Evolutionary conservation across 257 asterid species (phyloP), one percentile per base, ranked within the genome.

Genomic region (Salvia rosmarinus): DNA sequence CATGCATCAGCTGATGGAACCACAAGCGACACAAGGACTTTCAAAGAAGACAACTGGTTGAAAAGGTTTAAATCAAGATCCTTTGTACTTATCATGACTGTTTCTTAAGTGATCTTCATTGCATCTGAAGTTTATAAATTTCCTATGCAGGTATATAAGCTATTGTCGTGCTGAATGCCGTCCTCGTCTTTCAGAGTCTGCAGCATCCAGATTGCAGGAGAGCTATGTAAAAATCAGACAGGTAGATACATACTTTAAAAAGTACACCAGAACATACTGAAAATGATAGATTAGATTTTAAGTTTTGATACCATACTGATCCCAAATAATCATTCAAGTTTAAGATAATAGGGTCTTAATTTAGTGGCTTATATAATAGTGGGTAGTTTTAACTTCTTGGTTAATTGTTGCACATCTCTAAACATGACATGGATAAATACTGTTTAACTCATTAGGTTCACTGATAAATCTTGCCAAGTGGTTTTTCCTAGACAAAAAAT

Each of bases 141-240:
- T 28, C 46, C 12, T 58, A 12, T 80, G 75, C 83, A 95, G 99
- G 90, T 95, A 91, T 64, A 88, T 95, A 82, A 91, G 91, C 71
- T 95, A 95, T 52, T 89, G 98, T 77, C 90, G 96, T 67, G 83
- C 89, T 30, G 85, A 72, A 64, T 89, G 96, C 79, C 96, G 88
- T 57, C 99, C 99, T 57, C 96, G 98, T 37, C 95, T 95, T 73
- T 95, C 99, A 62, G 95, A 88, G 14, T 81, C 95, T 65, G 99
- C 96, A n/a, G 96, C 98, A n/a, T 71, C 90, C 57, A 77, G 75
- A 68, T 82, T 95, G 86, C 96, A 89, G 87, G 89, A 91, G 83
- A 88, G 75, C 68, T 95, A 95, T 73, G 96, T 95, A 35, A 85
- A 79, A 75, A 91, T 95, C 79, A 88, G 99, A 88, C 99, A 95